phyloP scores from a whole-genome alignment of 208 protist species.

The Strigomonas culicis region DNA sequence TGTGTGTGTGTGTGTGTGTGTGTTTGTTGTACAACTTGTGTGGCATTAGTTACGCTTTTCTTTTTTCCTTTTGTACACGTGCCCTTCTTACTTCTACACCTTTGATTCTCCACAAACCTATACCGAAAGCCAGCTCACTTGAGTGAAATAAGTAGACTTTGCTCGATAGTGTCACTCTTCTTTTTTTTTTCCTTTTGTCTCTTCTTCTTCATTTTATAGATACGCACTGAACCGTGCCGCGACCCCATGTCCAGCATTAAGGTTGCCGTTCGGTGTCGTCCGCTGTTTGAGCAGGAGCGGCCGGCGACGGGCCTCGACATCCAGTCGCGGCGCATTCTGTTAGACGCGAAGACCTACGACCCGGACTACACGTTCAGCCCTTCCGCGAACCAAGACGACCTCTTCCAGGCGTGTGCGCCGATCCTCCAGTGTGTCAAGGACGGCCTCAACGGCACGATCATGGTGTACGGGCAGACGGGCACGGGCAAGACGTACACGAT shows the following conservation, averaged over 20 bases:
- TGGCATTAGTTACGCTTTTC: too few species aligned
- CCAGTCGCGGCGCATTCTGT: conserved; percentile 73
- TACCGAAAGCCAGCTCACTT: too few species aligned
- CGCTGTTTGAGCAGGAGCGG: conserved; percentile 75
- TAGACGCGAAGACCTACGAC: conserved; percentile 89
- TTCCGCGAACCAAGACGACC: conserved; percentile 70
- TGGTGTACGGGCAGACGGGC: conserved; percentile 94
- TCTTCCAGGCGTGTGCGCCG: conserved; percentile 79
- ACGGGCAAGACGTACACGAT: conserved; percentile 97
- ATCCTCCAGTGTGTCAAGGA: conserved; percentile 89
- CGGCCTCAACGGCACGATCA: conserved; percentile 90
- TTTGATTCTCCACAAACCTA: too few species aligned
- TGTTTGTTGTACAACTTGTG: too few species aligned
- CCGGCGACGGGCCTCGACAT: conserved; percentile 73
- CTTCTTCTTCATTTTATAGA: conserved; percentile 8
- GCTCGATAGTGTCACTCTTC: conserved; percentile 4
- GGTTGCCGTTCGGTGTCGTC: conserved; percentile 79
- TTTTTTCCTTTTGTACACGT: too few species aligned
- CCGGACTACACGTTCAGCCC: conserved; percentile 79
- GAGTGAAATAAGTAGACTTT: neutral
- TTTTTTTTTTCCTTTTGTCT: conserved; percentile 7
- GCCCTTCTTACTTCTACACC: too few species aligned
- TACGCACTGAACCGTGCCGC: neutral
- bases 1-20: too few species aligned
- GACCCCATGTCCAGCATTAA: conserved; percentile 78